Conservation (phyloP, 1,284 basidiomycete species). For the Ustilago tritici region DNA sequence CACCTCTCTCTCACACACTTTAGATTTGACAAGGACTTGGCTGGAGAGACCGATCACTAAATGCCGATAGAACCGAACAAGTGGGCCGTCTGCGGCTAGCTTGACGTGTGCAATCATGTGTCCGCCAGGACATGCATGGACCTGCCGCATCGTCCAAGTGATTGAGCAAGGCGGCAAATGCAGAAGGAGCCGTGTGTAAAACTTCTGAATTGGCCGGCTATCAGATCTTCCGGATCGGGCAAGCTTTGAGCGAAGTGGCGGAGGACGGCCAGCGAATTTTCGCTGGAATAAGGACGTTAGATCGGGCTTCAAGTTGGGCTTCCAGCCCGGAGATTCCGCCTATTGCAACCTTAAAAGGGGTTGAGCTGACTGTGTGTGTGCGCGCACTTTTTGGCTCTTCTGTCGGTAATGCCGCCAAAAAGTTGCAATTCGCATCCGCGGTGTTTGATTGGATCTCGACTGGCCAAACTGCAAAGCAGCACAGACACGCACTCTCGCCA, state of each 20-base stretch:
- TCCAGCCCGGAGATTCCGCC: not conserved
- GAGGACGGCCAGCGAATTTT: not conserved
- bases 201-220: not conserved
- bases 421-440: not conserved
- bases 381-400: not conserved
- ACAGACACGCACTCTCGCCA: not conserved
- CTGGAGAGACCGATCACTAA: not conserved
- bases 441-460: slow-evolving; percentile 19
- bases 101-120: not conserved
- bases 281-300: not conserved
- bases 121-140: not conserved
- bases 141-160: not conserved
- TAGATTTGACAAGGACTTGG: not conserved
- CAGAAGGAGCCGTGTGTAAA: no score
- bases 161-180: not conserved
- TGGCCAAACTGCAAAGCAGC: not conserved
- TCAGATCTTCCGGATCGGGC: slow-evolving; percentile 10
- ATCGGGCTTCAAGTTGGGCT: not conserved
- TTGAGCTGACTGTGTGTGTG: not conserved
- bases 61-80: not conserved
- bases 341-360: not conserved
- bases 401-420: slow-evolving; percentile 1
- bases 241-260: not conserved
- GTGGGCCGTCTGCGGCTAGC: not conserved
- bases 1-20: not conserved